Base-by-base conservation (phyloP, 140 eudicot species). In the Flaveria floridana region DNA sequence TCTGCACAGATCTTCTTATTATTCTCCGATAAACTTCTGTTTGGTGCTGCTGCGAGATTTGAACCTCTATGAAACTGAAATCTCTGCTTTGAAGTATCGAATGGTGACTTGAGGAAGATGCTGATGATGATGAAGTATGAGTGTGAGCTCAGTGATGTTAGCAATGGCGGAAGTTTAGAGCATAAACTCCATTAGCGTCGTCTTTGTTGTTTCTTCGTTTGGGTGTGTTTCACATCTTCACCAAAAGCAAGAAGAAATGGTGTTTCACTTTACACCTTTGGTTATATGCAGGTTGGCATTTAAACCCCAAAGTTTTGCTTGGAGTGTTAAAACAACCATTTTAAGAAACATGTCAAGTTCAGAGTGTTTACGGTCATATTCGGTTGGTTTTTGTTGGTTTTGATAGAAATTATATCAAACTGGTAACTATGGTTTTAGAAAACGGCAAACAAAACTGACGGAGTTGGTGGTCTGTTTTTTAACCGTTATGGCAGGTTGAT, bases 161-260 rank as follows among this genome's bases (percentile, higher is more conserved):
- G 69, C 76, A 77, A 77, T 77, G 81, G 81, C 76, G 70, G 81
- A 77, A 44, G 57, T 68, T 77, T 68, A 68, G 52, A 77, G 70
- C 63, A 42, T 23, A 51, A 34, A 66, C 74, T 66, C 74, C 80
- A 53, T 76, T 67, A 41, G 68, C 68, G 75, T 37, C 55, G 16
- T 65, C 30, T 65, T 50, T n/a, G 74, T 14, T 37, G 73, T 65
- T 64, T 75, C 74, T 66, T 76, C 69, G 62, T 76, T 67, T 67
- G 68, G 41, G 73, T 65, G 7, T 76, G 67, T 30, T 30, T 30
- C 6, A 61, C 67, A 25, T 10, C 61, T 44, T 73, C 51, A 66
- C 37, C 68, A 55, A 56, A 76, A 42, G 30, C 71, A 25, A 63
- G 18, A 26, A 55, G 21, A 47, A 6, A 70, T 25, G 5, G 16